Percentiles rank a stretch among this genome's conserved stretches.
Conservation (phyloP, 2,329 filamentous ascomycete genomes). For the Fonsecaea pugnacius region DNA sequence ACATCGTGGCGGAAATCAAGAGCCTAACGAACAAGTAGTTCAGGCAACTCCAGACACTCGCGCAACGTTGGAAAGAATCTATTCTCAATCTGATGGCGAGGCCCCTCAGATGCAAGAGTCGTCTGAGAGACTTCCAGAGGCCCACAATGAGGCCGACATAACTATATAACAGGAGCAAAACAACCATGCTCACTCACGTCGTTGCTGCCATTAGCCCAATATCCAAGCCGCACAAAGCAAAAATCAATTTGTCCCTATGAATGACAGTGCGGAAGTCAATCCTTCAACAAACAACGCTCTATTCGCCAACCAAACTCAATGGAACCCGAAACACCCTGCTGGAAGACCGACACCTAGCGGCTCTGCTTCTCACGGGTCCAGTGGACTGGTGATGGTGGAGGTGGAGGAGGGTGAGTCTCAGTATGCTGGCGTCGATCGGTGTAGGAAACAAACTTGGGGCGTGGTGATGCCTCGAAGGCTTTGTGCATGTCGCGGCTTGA, state of each 20-base stretch:
- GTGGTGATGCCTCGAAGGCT: slow-evolving; percentile 45
- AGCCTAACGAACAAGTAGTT: slow-evolving; percentile 44
- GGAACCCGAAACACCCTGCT: slow-evolving; percentile 10
- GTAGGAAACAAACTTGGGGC: slow-evolving; percentile 42
- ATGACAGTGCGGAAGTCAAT: slow-evolving; percentile 28
- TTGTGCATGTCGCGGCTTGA: slow-evolving; percentile 47
- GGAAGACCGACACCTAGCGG: slow-evolving; percentile 9
- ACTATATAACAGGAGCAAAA: slow-evolving; percentile 21
- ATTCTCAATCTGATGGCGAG: slow-evolving; percentile 36
- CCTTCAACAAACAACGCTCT: slow-evolving; percentile 7
- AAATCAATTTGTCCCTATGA: slow-evolving; percentile 1
- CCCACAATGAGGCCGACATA: slow-evolving; percentile 7
- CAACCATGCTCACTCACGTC: slow-evolving; percentile 12
- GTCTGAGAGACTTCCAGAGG: background rate
- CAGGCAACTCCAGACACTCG: slow-evolving; percentile 46
- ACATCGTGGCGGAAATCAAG: slow-evolving; percentile 42
- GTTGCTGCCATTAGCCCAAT: slow-evolving; percentile 1
- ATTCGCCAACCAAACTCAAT: slow-evolving; percentile 10
- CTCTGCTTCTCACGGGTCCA: slow-evolving; percentile 34
- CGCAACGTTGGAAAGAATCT: slow-evolving; percentile 45
- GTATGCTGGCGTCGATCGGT: slow-evolving; percentile 34
- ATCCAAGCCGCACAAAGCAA: slow-evolving; percentile 6
- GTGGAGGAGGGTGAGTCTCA: slow-evolving; percentile 33
- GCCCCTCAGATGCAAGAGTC: slow-evolving; percentile 8
- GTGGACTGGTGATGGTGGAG: slow-evolving; percentile 35